Percentiles rank a stretch among this genome's conserved stretches.
Evolutionary conservation across 441 rosid genomes (phyloP).

Genomic region (Pelargonium fulgidum): DNA sequence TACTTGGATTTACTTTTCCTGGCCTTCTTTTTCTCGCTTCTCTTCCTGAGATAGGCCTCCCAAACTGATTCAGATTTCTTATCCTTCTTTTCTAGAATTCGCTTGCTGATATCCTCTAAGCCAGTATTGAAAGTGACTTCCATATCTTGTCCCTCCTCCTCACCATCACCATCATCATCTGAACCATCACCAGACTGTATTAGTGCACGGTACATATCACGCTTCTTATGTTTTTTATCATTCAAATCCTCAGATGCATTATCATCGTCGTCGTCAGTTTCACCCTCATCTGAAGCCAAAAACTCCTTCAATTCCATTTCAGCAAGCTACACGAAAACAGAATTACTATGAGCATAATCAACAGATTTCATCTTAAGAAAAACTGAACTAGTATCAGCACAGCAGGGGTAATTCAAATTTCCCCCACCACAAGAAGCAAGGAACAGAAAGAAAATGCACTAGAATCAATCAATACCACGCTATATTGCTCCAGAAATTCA

Average conservation of each 20-base stretch:
- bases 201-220: constrained; percentile 58
- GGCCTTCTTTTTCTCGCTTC: constrained; percentile 61
- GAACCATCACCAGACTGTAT: constrained; percentile 57
- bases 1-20: constrained; percentile 49
- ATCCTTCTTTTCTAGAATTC: constrained; percentile 61
- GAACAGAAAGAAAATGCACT: background rate
- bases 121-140: constrained; percentile 86
- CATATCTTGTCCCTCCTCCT: constrained; percentile 64
- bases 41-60: constrained; percentile 56
- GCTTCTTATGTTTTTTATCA: constrained; percentile 39
- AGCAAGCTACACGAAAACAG: constrained; percentile 46
- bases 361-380: background rate
- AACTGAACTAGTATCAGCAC: background rate
- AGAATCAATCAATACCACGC: background rate
- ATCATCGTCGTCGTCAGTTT: constrained; percentile 42
- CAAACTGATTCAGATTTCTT: constrained; percentile 67
- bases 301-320: constrained; percentile 72
- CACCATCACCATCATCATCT: constrained; percentile 43
- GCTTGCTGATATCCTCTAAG: constrained; percentile 80
- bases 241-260: constrained; percentile 25
- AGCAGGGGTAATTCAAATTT: too few relatives aligned
- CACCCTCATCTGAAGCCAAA: constrained; percentile 85
- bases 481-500: constrained; percentile 3
- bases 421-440: background rate
- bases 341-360: constrained; percentile 17